Evolutionary conservation across 179 eudicot species (phyloP).

Genomic region (Sideroxylon spinosum): DNA sequence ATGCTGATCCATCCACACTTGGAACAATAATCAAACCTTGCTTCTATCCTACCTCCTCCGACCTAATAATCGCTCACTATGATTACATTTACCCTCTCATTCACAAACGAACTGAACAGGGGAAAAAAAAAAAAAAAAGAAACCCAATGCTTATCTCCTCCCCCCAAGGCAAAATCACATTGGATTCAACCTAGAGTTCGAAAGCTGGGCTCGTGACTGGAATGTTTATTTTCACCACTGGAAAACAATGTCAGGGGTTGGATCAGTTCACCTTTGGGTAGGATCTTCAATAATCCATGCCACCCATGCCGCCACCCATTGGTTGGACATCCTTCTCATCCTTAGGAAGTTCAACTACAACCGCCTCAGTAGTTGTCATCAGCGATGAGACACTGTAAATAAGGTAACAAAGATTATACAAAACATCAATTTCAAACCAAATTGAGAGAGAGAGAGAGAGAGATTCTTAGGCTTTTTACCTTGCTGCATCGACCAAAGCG

Average conservation of each 20-base stretch:
- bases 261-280: neutral
- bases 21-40: neutral
- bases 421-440: neutral
- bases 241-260: neutral
- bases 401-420: neutral
- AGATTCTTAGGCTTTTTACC: constrained; percentile 27
- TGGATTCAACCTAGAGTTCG: no score
- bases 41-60: neutral
- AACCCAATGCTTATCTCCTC: no score
- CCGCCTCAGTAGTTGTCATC: constrained; percentile 79
- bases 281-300: constrained; percentile 44
- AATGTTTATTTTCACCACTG: neutral
- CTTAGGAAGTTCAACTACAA: constrained; percentile 65
- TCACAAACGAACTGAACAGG: neutral
- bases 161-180: no score
- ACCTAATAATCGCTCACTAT: neutral
- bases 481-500: constrained; percentile 76
- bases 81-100: constrained; percentile 9
- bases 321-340: constrained; percentile 57
- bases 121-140: neutral
- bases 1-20: neutral
- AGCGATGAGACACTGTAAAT: constrained; percentile 53
- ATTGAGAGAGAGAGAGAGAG: neutral
- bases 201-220: neutral
- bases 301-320: constrained; percentile 56